A percentile compares a stretch with the other conserved stretches of the same genome.
These are phyloP conservation scores for Eutypella sp. DNA, from an alignment of 2,329 filamentous ascomycete genomes.

Conservation along the genomic window DNA sequence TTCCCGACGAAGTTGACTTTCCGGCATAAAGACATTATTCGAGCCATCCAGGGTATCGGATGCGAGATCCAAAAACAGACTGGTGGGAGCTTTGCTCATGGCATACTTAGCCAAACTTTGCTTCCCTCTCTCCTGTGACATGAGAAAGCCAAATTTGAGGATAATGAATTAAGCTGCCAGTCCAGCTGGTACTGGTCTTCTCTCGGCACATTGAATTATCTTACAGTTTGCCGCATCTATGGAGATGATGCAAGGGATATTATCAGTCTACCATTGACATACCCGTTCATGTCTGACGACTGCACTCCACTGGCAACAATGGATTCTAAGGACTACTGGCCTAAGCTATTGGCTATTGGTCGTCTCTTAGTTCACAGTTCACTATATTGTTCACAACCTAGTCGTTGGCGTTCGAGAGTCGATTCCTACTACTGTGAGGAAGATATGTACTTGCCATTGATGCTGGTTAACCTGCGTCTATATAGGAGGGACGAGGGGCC, in stretches of 20 bases:
- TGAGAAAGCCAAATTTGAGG: not conserved
- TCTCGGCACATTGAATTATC: too few species aligned
- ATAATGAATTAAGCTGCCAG: not conserved
- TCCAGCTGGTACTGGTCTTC: not conserved
- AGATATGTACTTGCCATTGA: not conserved
- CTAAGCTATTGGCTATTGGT: not conserved
- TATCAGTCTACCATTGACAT: not conserved
- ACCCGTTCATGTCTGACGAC: not conserved
- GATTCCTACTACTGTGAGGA: not conserved
- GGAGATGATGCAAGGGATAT: too few species aligned
- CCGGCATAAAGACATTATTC: not conserved
- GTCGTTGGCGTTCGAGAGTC: not conserved
- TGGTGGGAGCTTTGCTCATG: not conserved
- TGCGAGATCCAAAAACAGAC: not conserved
- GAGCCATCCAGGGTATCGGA: not conserved
- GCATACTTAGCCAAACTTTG: not conserved
- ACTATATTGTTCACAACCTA: not conserved
- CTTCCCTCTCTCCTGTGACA: not conserved
- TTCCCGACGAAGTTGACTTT: not conserved
- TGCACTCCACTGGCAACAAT: not conserved
- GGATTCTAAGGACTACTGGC: not conserved
- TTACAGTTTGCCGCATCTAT: too few species aligned
- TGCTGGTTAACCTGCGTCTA: not conserved
- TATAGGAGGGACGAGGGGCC: not conserved
- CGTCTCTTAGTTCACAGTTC: not conserved